Evolutionary conservation across 768 basidiomycete genomes (phyloP).

Genomic region (Lentinula edodes): DNA sequence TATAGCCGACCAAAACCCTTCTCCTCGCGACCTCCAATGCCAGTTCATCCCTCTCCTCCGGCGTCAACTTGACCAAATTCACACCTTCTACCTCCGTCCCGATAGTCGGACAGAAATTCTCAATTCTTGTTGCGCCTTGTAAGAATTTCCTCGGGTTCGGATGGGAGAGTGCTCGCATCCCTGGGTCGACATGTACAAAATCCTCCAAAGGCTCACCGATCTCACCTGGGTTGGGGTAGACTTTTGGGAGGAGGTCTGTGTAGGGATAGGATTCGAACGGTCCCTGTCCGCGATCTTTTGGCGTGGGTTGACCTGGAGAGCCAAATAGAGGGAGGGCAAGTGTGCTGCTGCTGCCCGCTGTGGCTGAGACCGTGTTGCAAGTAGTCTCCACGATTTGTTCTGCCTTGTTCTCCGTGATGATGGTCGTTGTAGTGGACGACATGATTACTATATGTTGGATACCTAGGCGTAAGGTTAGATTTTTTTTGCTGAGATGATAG

Average conservation of each 20-base stretch:
- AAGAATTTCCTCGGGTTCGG: conserved; percentile 48
- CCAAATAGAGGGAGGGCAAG: neutral
- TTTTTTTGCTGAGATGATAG: neutral
- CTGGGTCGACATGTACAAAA: conserved; percentile 58
- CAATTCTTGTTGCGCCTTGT: conserved; percentile 31
- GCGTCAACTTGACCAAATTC: conserved; percentile 39
- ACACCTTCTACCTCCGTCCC: conserved; percentile 54
- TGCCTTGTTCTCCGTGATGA: neutral
- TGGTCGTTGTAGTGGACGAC: neutral
- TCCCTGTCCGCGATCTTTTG: conserved; percentile 12
- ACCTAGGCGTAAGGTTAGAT: no score
- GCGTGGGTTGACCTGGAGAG: conserved; percentile 11
- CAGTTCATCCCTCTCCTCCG: conserved; percentile 42
- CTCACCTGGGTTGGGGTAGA: conserved; percentile 28
- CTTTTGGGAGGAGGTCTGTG: conserved; percentile 41
- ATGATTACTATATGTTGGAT: neutral
- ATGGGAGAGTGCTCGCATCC: conserved; percentile 44
- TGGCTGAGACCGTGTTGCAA: neutral
- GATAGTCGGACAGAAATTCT: conserved; percentile 47
- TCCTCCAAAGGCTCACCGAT: conserved; percentile 42
- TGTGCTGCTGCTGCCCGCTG: neutral
- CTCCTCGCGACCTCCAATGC: conserved; percentile 35
- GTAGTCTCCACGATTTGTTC: neutral
- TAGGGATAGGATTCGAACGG: conserved; percentile 36
- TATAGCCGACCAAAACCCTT: conserved; percentile 7